Evolutionary conservation across 2,329 filamentous ascomycete species (phyloP).

Genomic region (Neopestalotiopsis sp.): DNA sequence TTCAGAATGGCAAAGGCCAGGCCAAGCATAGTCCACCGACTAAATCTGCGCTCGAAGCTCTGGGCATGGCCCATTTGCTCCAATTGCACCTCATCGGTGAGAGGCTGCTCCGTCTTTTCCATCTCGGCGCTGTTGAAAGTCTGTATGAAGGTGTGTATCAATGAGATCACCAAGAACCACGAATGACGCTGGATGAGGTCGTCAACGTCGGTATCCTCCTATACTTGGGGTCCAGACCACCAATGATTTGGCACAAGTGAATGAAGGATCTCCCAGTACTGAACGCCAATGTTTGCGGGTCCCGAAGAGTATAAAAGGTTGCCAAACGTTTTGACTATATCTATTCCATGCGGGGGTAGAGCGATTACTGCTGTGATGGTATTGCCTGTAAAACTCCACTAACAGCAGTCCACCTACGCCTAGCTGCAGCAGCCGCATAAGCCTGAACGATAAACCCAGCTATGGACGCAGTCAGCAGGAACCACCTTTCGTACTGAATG

Average conservation of each 20-base stretch:
- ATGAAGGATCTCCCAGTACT: background rate
- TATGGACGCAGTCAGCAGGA: background rate
- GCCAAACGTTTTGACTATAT: background rate
- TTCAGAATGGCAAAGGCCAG: slow-evolving; percentile 56
- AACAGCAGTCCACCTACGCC: background rate
- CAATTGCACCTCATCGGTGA: slow-evolving; percentile 42
- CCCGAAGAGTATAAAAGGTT: background rate
- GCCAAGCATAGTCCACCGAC: slow-evolving; percentile 51
- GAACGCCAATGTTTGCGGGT: background rate
- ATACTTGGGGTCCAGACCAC: background rate
- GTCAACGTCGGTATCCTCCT: background rate
- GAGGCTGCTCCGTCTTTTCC: background rate
- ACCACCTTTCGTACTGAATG: background rate
- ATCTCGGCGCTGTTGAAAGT: background rate
- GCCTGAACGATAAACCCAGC: background rate
- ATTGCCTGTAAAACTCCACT: background rate
- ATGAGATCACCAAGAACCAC: background rate
- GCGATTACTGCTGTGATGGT: background rate
- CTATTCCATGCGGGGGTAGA: background rate
- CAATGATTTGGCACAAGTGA: background rate
- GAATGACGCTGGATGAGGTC: no score
- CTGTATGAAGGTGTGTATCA: background rate
- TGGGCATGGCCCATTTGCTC: slow-evolving; percentile 53
- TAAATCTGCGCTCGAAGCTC: slow-evolving; percentile 56
- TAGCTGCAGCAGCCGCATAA: background rate